Conservation (phyloP, 2,329 filamentous ascomycete genomes). For the Apiospora marii region DNA sequence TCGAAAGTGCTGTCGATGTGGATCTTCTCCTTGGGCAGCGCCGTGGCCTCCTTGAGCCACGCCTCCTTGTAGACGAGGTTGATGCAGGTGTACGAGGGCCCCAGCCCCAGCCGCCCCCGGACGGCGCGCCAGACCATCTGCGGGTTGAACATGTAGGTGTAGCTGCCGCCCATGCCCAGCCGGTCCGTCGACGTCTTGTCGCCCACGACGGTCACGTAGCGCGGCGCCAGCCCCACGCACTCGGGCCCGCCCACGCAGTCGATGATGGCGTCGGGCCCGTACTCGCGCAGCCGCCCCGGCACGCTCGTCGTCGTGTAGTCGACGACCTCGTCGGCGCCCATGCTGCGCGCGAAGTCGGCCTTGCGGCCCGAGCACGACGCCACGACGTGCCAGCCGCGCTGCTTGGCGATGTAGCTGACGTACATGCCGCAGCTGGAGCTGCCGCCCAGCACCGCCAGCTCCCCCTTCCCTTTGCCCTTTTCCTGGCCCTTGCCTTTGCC, state of each 20-base stretch:
- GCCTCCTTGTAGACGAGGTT: neutral
- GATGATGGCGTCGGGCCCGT: too few species aligned
- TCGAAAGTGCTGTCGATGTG: constrained; percentile 25
- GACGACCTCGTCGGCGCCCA: constrained; percentile 31
- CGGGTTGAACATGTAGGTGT: constrained; percentile 6
- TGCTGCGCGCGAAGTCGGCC: constrained; percentile 30
- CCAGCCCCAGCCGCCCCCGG: constrained; percentile 18
- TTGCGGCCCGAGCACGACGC: constrained; percentile 34
- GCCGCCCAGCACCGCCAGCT: constrained; percentile 25
- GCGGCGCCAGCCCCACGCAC: constrained; percentile 12
- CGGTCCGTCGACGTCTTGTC: constrained; percentile 19
- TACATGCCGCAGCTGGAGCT: constrained; percentile 34
- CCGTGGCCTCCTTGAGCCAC: neutral
- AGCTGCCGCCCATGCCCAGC: constrained; percentile 12
- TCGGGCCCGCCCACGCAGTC: constrained; percentile 11
- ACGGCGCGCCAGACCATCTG: constrained; percentile 17
- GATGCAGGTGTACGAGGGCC: constrained; percentile 23
- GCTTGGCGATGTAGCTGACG: constrained; percentile 29
- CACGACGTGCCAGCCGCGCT: constrained; percentile 32
- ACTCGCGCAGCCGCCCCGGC: too few species aligned
- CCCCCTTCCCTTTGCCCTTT: too few species aligned
- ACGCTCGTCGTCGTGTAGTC: constrained; percentile 22
- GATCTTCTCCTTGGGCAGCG: constrained; percentile 7
- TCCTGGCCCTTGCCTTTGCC: constrained; percentile 11
- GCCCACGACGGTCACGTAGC: constrained; percentile 23